Evolutionary conservation across 2,329 filamentous ascomycete genomes (phyloP), one percentile per base, ranked within the genome.

Genomic region (Westerdykella aurantiaca): DNA sequence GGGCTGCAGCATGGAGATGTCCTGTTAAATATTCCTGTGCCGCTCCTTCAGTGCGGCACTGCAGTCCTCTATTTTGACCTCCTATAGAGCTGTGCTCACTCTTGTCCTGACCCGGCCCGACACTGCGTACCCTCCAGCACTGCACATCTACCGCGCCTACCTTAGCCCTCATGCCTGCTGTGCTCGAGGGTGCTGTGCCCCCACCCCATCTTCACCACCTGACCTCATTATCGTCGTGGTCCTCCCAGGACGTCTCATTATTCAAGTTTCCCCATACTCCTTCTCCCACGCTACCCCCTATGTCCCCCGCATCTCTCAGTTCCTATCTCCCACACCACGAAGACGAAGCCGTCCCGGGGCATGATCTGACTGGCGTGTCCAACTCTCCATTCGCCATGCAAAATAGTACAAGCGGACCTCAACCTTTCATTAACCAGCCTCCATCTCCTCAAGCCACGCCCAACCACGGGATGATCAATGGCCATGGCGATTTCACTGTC

Each of bases 141-240:
- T 47, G 46, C 49, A 42, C 37, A 43, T 44, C 46, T 43, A 46
- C 44, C 47, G 48, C 48, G 47, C 45, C 50, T 53, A 43, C 41
- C 42, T 46, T 29, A 10, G 47, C 48, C 47, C 51, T 46, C 46
- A 67, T 67, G 64, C 60, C 63, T 47, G 54, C 60, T 45, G 53
- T 61, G 49, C 53, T 66, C 52, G 59, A 66, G 55, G 51, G 52
- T 57, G 48, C 60, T 51, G 57, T 60, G 53, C 61, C 60, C 54
- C 60, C 57, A 55, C 58, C 61, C 34, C 61, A 63, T 55, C 56
- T 62, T 31, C 53, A 35, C 33, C 22, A 52, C 41, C 57, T 61
- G 51, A 53, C 56, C 33, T 51, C 47, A 33, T 58, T 50, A 41
- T 44, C 53, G 41, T 55, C 53, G 45, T 66, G 61, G 62, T 54